Evolutionary conservation across 768 basidiomycete species (phyloP).

Genomic region (Rhodosporidiobolus odoratus): DNA sequence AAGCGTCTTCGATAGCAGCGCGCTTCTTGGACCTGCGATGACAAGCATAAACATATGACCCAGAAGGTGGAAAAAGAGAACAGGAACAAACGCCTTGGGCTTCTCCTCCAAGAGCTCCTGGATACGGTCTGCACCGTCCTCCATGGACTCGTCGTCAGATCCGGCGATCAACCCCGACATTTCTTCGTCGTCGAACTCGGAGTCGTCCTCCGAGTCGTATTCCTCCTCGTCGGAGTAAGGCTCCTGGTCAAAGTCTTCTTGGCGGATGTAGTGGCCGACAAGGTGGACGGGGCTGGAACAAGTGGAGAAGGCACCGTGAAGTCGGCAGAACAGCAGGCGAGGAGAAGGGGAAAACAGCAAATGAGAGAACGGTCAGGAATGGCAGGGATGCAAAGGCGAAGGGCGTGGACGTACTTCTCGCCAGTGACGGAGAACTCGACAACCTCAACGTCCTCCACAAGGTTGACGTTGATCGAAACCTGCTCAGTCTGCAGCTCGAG

Average conservation of each 20-base stretch:
- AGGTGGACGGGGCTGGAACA: slow-evolving; percentile 41
- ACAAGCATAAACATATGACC: background rate
- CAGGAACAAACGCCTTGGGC: slow-evolving; percentile 12
- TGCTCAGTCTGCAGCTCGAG: slow-evolving; percentile 42
- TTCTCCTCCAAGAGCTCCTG: slow-evolving; percentile 48
- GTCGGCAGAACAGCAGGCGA: background rate
- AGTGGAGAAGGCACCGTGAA: background rate
- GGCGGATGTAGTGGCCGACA: slow-evolving; percentile 37
- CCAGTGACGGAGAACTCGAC: slow-evolving; percentile 39
- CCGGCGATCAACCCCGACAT: slow-evolving; percentile 39
- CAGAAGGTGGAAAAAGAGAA: background rate
- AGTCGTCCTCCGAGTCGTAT: slow-evolving; percentile 24
- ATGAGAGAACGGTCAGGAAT: background rate
- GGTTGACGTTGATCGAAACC: slow-evolving; percentile 37
- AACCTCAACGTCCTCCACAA: slow-evolving; percentile 40
- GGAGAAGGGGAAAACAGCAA: background rate
- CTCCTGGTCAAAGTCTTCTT: slow-evolving; percentile 40
- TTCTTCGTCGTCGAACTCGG: slow-evolving; percentile 45
- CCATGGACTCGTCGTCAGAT: slow-evolving; percentile 55
- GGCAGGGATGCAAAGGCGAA: too few species aligned
- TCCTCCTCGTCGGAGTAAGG: slow-evolving; percentile 28
- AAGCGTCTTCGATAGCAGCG: slow-evolving; percentile 19
- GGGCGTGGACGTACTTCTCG: slow-evolving; percentile 22
- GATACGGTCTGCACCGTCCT: slow-evolving; percentile 45
- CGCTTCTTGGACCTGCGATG: slow-evolving; percentile 36